phyloP scores from a whole-genome alignment of 139 green algal genomes.

The Pleodorina starrii region DNA sequence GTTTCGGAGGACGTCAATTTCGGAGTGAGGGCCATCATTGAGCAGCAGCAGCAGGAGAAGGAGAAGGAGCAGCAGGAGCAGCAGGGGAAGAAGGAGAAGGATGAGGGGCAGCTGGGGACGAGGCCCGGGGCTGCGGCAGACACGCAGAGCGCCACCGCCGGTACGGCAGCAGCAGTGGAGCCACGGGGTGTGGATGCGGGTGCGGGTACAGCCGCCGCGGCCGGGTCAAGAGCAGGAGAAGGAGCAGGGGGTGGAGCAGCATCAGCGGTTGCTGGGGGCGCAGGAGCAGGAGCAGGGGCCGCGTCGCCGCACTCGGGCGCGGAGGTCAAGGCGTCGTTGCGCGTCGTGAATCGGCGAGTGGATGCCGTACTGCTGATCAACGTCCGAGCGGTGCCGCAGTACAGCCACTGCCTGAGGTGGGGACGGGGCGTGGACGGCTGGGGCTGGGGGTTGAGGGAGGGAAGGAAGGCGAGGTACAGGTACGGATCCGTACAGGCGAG shows the following conservation, averaged over 20 bases:
- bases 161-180: too few relatives aligned
- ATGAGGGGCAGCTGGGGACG: not conserved
- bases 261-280: too few relatives aligned
- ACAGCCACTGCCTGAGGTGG: conserved; percentile 31
- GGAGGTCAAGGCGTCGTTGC: not conserved
- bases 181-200: too few relatives aligned
- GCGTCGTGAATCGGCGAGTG: not conserved
- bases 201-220: too few relatives aligned
- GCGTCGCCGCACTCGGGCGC: too few relatives aligned
- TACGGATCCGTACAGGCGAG: too few relatives aligned
- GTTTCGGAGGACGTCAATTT: conserved; percentile 13
- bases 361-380: not conserved
- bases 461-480: too few relatives aligned
- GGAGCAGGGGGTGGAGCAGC: too few relatives aligned
- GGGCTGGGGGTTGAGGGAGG: not conserved
- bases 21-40: not conserved
- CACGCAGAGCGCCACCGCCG: too few relatives aligned
- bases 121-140: too few relatives aligned
- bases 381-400: not conserved
- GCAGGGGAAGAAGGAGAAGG: not conserved
- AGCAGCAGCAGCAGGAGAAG: not conserved
- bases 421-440: not conserved
- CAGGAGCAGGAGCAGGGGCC: too few relatives aligned
- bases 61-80: not conserved
- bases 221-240: too few relatives aligned